Base-by-base conservation (phyloP, 2,329 filamentous ascomycete genomes). In the Dactylonectria macrodidyma region DNA sequence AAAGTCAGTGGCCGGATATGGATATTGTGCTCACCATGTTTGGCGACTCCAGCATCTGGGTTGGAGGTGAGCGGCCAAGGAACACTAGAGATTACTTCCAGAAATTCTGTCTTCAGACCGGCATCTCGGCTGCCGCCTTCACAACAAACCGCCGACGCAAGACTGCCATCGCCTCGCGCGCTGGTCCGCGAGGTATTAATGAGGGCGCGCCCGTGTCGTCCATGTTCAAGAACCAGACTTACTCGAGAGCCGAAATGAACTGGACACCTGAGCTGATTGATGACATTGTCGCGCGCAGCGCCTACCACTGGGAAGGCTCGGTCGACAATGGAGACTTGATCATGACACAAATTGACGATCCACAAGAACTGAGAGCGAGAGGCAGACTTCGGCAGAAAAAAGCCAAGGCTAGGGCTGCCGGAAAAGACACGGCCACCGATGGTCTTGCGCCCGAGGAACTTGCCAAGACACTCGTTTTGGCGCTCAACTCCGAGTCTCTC, bases 1-100 rank as follows among this genome's bases (percentile, higher is more conserved):
- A 56, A 0, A 3, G 57, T 1, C 6, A 14, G 3, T 85, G 84
- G 84, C 50, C 58, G 1, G 84, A 86, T 68, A 82, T 86, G 79
- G 79, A 83, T 0, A 8, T 82, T 5, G 47, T 78, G 0, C 61
- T 76, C 1, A 33, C 26, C 1, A n/a, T 79, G 1, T 75, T 84
- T 9, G 76, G 76, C 2, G 22, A 68, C 0, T 67, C 78, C 1
- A 77, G 65, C 30, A 78, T 86, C 62, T 85, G 81, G 59, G 75
- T 81, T 2, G 82, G 82, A 4, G 75, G 79, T 1, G 19, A 19
- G 19, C 41, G 68, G 5, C 84, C 83, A 2, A 70, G 48, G 2
- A 74, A 56, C 5, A 58, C 65, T 0, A 70, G 76, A 1, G 80
- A 81, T 2, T 85, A 79, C 64, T 69, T 81, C 26, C 79, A 80